Evolutionary conservation across 768 basidiomycete genomes (phyloP).

Genomic region (Naganishia friedmannii): DNA sequence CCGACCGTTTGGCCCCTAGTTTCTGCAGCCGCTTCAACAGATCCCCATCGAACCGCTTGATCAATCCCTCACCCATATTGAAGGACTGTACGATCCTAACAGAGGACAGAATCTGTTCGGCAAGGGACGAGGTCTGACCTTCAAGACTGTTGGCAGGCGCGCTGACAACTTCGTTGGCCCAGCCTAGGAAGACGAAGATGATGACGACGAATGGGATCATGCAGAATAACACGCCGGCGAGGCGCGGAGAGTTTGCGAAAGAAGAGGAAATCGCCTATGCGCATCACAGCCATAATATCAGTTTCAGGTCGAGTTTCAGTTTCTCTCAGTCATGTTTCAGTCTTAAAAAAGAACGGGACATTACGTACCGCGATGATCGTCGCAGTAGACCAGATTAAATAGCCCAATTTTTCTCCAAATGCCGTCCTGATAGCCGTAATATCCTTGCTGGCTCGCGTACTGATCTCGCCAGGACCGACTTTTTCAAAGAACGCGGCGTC

Average conservation of each 20-base stretch:
- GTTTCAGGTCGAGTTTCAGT: background rate
- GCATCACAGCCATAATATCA: too few relatives aligned
- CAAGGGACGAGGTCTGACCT: constrained; percentile 56
- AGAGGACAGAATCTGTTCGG: constrained; percentile 89
- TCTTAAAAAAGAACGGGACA: background rate
- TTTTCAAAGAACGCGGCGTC: constrained; percentile 74
- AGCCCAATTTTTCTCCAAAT: constrained; percentile 80
- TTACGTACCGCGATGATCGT: constrained; percentile 65
- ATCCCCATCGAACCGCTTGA: constrained; percentile 62
- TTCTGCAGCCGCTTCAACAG: constrained; percentile 35
- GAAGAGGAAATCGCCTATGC: constrained; percentile 49
- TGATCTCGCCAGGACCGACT: constrained; percentile 90
- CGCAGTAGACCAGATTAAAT: constrained; percentile 51
- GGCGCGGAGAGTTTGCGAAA: constrained; percentile 59
- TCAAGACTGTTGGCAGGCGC: constrained; percentile 29
- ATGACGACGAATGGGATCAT: constrained; percentile 79
- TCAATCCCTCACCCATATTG: constrained; percentile 70
- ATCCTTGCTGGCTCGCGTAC: constrained; percentile 69
- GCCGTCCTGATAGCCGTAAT: constrained; percentile 82
- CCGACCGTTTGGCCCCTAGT: constrained; percentile 31
- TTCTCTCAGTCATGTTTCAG: background rate
- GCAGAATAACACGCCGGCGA: constrained; percentile 71
- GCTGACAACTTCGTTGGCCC: constrained; percentile 35
- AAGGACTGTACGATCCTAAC: constrained; percentile 89
- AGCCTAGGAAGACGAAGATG: constrained; percentile 35